Evolutionary conservation across 2,329 filamentous ascomycete species (phyloP).

Genomic region (Aspergillus viridinutans): DNA sequence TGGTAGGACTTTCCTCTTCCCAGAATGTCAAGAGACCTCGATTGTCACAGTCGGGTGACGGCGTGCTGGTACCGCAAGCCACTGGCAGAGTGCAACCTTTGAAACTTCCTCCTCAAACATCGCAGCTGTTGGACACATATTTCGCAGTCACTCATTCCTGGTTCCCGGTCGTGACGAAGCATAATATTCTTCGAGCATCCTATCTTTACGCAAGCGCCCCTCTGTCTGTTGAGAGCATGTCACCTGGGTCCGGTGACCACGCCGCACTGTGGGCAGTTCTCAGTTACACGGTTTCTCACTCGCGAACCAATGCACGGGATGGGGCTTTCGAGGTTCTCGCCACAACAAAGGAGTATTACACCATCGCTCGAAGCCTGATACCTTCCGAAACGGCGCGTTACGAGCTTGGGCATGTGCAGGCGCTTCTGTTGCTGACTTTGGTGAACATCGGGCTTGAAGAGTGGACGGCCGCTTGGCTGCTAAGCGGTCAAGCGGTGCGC

Average conservation of each 20-base stretch:
- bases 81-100: conserved; percentile 13
- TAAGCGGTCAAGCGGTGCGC: conserved; percentile 50
- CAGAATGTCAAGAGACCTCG: conserved; percentile 26
- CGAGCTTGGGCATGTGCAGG: conserved; percentile 42
- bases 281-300: conserved; percentile 39
- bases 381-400: conserved; percentile 38
- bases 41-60: conserved; percentile 18
- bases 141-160: conserved; percentile 57
- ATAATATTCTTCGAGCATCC: conserved; percentile 53
- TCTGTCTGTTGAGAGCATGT: conserved; percentile 23
- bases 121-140: conserved; percentile 53
- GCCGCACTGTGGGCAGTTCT: conserved; percentile 43
- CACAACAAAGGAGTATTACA: conserved; percentile 33
- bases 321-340: conserved; percentile 15
- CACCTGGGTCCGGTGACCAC: conserved; percentile 38
- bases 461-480: conserved; percentile 50
- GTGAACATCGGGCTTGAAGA: conserved; percentile 47
- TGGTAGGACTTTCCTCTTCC: conserved; percentile 23
- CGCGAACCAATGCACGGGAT: conserved; percentile 13
- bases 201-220: conserved; percentile 51
- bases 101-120: conserved; percentile 48
- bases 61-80: conserved; percentile 2
- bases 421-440: conserved; percentile 44
- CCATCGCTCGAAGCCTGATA: conserved; percentile 33
- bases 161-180: conserved; percentile 57